Evolutionary conservation across 2,329 filamentous ascomycete species (phyloP).

Genomic region (Trichoderma simmonsii): DNA sequence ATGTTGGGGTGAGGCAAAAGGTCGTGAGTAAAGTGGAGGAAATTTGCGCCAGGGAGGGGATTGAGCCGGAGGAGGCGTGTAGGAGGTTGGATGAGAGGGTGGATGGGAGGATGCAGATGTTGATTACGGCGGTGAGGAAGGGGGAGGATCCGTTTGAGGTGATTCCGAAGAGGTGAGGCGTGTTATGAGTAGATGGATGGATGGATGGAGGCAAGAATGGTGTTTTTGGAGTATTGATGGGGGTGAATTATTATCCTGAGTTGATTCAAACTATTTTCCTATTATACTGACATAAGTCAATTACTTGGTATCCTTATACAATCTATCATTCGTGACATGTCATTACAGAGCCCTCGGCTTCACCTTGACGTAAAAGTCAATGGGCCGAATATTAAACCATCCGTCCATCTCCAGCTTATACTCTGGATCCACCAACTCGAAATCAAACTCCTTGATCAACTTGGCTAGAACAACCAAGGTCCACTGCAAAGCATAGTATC

Average conservation of each 20-base stretch:
- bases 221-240: not conserved
- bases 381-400: conserved; percentile 51
- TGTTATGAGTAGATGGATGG: not conserved
- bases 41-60: conserved; percentile 15
- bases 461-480: conserved; percentile 40
- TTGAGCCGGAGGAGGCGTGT: conserved; percentile 17
- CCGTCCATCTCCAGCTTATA: conserved; percentile 47
- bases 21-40: conserved; percentile 24
- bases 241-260: not conserved
- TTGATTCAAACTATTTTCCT: not conserved
- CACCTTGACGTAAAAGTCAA: conserved; percentile 44
- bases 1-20: conserved; percentile 25
- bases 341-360: conserved; percentile 32
- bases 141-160: conserved; percentile 25
- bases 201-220: not conserved
- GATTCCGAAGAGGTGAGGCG: conserved; percentile 18
- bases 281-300: not conserved
- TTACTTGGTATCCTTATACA: not conserved
- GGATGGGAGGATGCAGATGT: conserved; percentile 26
- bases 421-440: conserved; percentile 39
- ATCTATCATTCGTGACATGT: not conserved
- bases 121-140: conserved; percentile 23
- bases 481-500: conserved; percentile 49
- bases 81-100: conserved; percentile 23
- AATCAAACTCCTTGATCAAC: conserved; percentile 45